Percentiles rank a stretch among this genome's conserved stretches.
Evolutionary conservation across 768 basidiomycete species (phyloP).

Genomic region (Suillus sp.): DNA sequence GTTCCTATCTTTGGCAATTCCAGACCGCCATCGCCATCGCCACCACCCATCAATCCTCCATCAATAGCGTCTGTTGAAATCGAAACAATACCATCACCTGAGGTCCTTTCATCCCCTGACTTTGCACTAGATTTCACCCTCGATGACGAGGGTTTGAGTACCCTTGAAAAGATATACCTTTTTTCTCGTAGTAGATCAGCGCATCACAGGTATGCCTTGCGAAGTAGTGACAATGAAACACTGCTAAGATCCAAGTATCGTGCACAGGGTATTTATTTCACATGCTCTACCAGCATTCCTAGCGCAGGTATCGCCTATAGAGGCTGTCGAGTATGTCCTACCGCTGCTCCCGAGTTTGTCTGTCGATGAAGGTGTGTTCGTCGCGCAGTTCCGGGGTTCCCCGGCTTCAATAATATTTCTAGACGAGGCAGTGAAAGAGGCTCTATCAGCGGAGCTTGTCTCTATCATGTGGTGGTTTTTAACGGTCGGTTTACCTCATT

Average conservation of each 20-base stretch:
- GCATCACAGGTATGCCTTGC: slow-evolving; percentile 50
- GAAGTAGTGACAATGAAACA: slow-evolving; percentile 24
- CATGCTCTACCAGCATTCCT: slow-evolving; percentile 82
- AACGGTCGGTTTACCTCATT: slow-evolving; percentile 43
- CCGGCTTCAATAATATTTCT: slow-evolving; percentile 17
- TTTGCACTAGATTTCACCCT: slow-evolving; percentile 43
- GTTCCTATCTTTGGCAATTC: slow-evolving; percentile 23
- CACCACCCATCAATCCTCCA: slow-evolving; percentile 26
- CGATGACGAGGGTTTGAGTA: slow-evolving; percentile 81
- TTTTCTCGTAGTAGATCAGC: slow-evolving; percentile 77
- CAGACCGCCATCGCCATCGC: slow-evolving; percentile 30
- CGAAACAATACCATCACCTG: slow-evolving; percentile 29
- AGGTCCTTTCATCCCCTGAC: slow-evolving; percentile 31
- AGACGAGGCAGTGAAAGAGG: slow-evolving; percentile 91
- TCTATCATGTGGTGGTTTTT: slow-evolving; percentile 94
- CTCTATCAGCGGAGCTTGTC: slow-evolving; percentile 78
- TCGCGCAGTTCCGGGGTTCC: slow-evolving; percentile 6
- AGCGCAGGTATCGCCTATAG: slow-evolving; percentile 73
- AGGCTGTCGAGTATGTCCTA: slow-evolving; percentile 91
- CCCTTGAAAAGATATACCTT: slow-evolving; percentile 91
- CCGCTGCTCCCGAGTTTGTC: slow-evolving; percentile 87
- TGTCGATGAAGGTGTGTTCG: slow-evolving; percentile 74
- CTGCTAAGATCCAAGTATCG: not conserved
- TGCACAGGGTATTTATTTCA: slow-evolving; percentile 73
- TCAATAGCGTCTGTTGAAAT: slow-evolving; percentile 29